phyloP scores from a whole-genome alignment of 1,139 yeast genomes.

The Suhomyces wounanorum region DNA sequence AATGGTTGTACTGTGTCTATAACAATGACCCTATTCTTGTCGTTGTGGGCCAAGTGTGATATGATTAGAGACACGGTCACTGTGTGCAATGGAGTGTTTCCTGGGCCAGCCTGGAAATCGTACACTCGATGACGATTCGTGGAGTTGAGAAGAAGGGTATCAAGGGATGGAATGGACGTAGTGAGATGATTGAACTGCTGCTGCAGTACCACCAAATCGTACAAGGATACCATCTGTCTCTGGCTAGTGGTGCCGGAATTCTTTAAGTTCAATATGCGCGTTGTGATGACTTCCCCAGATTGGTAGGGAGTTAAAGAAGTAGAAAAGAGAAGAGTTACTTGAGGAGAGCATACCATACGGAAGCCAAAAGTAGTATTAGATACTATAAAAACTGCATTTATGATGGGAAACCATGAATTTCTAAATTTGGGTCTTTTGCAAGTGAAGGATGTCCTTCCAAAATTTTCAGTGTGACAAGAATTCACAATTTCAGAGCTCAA shows the following conservation, averaged over 20 bases:
- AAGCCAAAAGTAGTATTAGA: too few species aligned
- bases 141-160: constrained; percentile 21
- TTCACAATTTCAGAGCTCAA: too few species aligned
- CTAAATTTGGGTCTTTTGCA: too few species aligned
- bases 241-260: neutral
- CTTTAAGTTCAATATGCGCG: neutral
- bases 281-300: constrained; percentile 1
- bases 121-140: constrained; percentile 24
- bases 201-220: constrained; percentile 24
- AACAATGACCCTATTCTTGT: constrained; percentile 25
- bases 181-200: constrained; percentile 23
- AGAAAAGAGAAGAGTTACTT: neutral
- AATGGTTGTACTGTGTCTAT: constrained; percentile 35
- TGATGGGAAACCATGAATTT: neutral
- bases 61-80: constrained; percentile 28
- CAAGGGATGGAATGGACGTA: constrained; percentile 33
- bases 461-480: too few species aligned
- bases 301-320: neutral
- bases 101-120: constrained; percentile 44
- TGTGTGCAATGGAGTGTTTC: constrained; percentile 26
- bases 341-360: too few species aligned
- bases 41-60: constrained; percentile 28
- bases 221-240: constrained; percentile 26
- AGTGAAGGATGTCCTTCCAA: too few species aligned
- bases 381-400: too few species aligned